These are phyloP conservation scores for carrot (Daucus carota) DNA, from an alignment of 129 eudicot species.

Conservation along the genomic window DH1_v3.0 NC_030386.2:26497001-26497500, in stretches of 20 bases:
- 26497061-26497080: too few relatives aligned
- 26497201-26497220: neutral
- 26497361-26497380: slow-evolving; percentile 97
- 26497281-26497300: slow-evolving; percentile 55
- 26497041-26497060: too few relatives aligned
- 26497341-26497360: slow-evolving; percentile 76
- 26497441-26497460: slow-evolving; percentile 50
- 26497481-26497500: slow-evolving; percentile 89
- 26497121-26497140: too few relatives aligned
- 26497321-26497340: slow-evolving; percentile 97
- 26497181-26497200: neutral
- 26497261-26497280: slow-evolving; percentile 77
- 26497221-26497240: slow-evolving; percentile 30
- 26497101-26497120: too few relatives aligned
- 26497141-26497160: too few relatives aligned
- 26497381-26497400: slow-evolving; percentile 78
- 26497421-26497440: slow-evolving; percentile 50
- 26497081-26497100: too few relatives aligned
- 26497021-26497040: too few relatives aligned
- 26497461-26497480: slow-evolving; percentile 54
- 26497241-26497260: slow-evolving; percentile 87
- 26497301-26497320: slow-evolving; percentile 92
- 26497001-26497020: too few relatives aligned
- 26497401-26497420: slow-evolving; percentile 67
- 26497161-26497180: neutral